Conservation (phyloP, 345 rosid genomes). For the Psidium friedrichsthalianum region DNA sequence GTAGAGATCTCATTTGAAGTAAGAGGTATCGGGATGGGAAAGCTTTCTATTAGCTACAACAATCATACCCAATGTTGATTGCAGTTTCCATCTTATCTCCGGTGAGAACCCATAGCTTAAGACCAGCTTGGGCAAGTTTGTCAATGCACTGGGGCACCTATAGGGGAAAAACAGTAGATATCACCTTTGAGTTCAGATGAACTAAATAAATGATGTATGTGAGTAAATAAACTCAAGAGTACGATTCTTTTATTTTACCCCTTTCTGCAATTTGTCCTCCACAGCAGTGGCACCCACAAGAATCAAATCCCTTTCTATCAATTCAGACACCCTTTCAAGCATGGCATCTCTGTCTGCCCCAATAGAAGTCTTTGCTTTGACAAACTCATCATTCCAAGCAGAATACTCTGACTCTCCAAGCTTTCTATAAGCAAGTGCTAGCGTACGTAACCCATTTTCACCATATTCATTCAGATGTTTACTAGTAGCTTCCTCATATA, state of each 20-base stretch:
- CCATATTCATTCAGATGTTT: slow-evolving; percentile 90
- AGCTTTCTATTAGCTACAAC: neutral
- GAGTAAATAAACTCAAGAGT: slow-evolving; percentile 10
- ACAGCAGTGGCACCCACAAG: slow-evolving; percentile 99
- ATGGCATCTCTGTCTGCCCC: slow-evolving; percentile 71
- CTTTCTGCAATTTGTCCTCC: slow-evolving; percentile 96
- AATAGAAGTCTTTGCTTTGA: slow-evolving; percentile 73
- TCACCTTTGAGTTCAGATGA: neutral
- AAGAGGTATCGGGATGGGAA: neutral
- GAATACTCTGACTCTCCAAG: slow-evolving; percentile 69
- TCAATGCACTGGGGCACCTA: slow-evolving; percentile 99
- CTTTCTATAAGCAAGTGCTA: slow-evolving; percentile 78
- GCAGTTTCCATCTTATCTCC: slow-evolving; percentile 99
- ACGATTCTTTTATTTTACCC: slow-evolving; percentile 39
- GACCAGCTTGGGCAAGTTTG: slow-evolving; percentile 99
- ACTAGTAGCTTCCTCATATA: slow-evolving; percentile 48
- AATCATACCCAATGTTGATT: slow-evolving; percentile 88
- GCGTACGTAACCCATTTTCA: slow-evolving; percentile 87
- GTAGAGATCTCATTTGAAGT: neutral
- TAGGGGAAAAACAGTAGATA: slow-evolving; percentile 1
- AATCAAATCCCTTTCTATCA: slow-evolving; percentile 80
- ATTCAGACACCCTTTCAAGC: slow-evolving; percentile 71
- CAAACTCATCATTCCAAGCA: slow-evolving; percentile 82
- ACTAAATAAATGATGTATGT: neutral
- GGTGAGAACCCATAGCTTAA: slow-evolving; percentile 95